Percentiles rank a stretch among this genome's conserved stretches.
Conservation (phyloP, 192 early-diverging fungal species). For the Backusella morwellensis region DNA sequence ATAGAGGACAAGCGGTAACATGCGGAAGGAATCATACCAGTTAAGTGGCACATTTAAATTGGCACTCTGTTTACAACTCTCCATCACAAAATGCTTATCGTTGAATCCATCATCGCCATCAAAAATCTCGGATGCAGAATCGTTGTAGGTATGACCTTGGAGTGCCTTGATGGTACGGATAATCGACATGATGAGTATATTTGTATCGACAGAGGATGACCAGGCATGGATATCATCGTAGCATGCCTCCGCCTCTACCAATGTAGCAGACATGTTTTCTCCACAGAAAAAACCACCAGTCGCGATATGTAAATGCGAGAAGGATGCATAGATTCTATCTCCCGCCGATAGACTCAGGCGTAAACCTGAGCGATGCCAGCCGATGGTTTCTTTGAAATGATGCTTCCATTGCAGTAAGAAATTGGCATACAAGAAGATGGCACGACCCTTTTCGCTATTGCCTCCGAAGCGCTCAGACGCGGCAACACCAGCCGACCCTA, state of each 20-base stretch:
- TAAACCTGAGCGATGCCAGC: neutral
- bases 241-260: slow-evolving; percentile 20
- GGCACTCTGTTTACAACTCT: slow-evolving; percentile 17
- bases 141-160: slow-evolving; percentile 25
- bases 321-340: slow-evolving; percentile 33
- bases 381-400: slow-evolving; percentile 13
- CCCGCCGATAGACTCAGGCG: slow-evolving; percentile 12
- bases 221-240: slow-evolving; percentile 26
- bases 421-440: slow-evolving; percentile 14
- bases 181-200: slow-evolving; percentile 25
- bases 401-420: slow-evolving; percentile 28
- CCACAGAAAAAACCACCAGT: slow-evolving; percentile 7
- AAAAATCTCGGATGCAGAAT: slow-evolving; percentile 17
- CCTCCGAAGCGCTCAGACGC: slow-evolving; percentile 15
- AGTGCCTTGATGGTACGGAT: slow-evolving; percentile 28
- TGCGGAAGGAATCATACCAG: slow-evolving; percentile 30
- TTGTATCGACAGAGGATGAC: slow-evolving; percentile 24
- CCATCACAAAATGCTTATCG: slow-evolving; percentile 25
- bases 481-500: slow-evolving; percentile 23
- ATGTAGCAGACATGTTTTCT: slow-evolving; percentile 6
- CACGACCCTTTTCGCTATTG: slow-evolving; percentile 24
- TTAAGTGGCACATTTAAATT: slow-evolving; percentile 27
- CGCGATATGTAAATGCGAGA: slow-evolving; percentile 19
- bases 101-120: slow-evolving; percentile 34
- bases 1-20: slow-evolving; percentile 31